Evolutionary conservation across 208 protist genomes (phyloP), one percentile per base, ranked within the genome.

Genomic region (Leishmania tarentolae): DNA sequence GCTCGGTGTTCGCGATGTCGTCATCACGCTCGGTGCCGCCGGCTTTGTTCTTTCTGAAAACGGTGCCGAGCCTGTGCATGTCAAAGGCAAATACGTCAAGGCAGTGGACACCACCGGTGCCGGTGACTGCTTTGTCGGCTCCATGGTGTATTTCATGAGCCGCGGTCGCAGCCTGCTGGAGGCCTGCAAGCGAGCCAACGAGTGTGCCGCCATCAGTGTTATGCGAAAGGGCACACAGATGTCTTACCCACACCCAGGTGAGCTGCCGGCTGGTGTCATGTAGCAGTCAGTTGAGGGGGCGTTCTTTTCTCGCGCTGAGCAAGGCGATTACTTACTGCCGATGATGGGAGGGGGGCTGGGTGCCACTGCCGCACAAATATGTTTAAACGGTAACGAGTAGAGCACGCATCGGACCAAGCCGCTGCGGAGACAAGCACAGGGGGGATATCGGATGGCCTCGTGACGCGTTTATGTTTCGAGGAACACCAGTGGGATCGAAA

Each of bases 21-120:
- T 98, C 71, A 93, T 98, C 84, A 98, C 96, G 1, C 94, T 99
- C 65, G 96, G 97, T 40, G 71, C 77, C 7, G 83, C 90, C 24
- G 96, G 96, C 24, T 95, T 92, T 73, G 89, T 87, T 19, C 85
- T 98, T 42, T 92, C 88, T 37, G 93, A 96, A 70, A 83, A 82
- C 73, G 88, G 87, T 31, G 74, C 76, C 7, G 59, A 83, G 37
- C 87, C 90, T 17, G 70, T 89, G 53, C 85, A 94, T 81, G 81
- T 86, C 59, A 65, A 83, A 46, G 90, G 85, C 13, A 90, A 91
- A 69, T 83, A 79, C n/a, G 92, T 98, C 44, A 93, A 97, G 85
- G 94, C 96, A 7, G 91, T 98, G 15, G 97, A 99, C 89, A 97
- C 97, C 19, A 98, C 97, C 6, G 96, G 97, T 52, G 96, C 97